Base-by-base conservation (phyloP, 2,329 filamentous ascomycete species). In the Cladosporium cucumerinum region DNA sequence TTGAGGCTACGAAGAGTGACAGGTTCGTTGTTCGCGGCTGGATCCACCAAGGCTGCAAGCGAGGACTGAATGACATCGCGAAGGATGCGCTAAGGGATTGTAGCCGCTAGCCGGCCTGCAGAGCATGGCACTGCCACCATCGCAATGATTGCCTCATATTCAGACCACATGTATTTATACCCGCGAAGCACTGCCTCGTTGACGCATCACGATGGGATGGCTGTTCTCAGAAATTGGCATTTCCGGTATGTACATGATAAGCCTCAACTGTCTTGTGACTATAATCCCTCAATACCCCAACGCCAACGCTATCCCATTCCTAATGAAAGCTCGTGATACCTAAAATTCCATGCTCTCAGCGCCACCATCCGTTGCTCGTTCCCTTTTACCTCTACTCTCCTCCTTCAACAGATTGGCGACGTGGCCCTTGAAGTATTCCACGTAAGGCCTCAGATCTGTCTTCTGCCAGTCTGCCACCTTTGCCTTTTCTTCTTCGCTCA, bases 371-470 rank as follows among this genome's bases (percentile, higher is more conserved):
- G 83, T 82, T 30, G 86, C 87, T 67, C 82, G 82, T 75, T 89
- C 88, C 71, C 81, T 74, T 73, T 83, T 83, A 12, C 75, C 67
- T 46, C 68, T 75, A 66, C 69, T 78, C 72, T 91, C 88, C 66
- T 96, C 94, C 76, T 89, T 93, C 77, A 97, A 84, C 63, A 99
- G 77, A 0, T 81, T 84, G 11, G 86, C 84, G 8, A 98, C 92
- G 78, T 97, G 96, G 0, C 83, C 85, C 70, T 90, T 86, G 78
- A 99, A 98, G 70, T 89, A 89, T 65, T 98, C 93, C 39, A 98
- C 87, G 75, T 96, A 98, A 10, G 93, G 92, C 80, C 90, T 96
- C 74, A 99, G 78, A 69, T 92, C 92, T 26, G 95, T 99, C 86
- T 98, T 99, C 79, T 99, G 94, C 88, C 94, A 98, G 75, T 99